Conservation (phyloP, 371 early-diverging fungal species). For the Coemansia sp. region DNA sequence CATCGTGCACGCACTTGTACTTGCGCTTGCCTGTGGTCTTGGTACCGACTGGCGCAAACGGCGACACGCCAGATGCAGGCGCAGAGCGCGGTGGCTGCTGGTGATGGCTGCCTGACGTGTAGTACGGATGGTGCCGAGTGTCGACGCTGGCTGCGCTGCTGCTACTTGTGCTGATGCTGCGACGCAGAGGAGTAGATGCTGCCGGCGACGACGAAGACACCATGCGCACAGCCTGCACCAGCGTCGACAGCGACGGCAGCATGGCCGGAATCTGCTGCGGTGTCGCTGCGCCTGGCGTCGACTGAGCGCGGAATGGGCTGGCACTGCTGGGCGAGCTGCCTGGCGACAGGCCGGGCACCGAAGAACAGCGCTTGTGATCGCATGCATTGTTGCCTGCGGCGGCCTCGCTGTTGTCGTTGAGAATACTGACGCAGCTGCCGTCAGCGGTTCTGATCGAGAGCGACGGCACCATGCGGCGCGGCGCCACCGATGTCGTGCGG, state of each 20-base stretch:
- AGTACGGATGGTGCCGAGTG: slow-evolving; percentile 11
- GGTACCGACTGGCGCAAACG: slow-evolving; percentile 24
- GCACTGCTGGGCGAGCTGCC: slow-evolving; percentile 13
- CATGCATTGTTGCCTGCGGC: not conserved
- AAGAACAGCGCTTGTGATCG: slow-evolving; percentile 36
- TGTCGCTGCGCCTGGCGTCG: slow-evolving; percentile 29
- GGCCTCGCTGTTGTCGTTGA: slow-evolving; percentile 43
- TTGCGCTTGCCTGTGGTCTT: slow-evolving; percentile 42
- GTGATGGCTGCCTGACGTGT: slow-evolving; percentile 2
- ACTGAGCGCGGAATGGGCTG: slow-evolving; percentile 31
- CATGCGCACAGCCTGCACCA: slow-evolving; percentile 39
- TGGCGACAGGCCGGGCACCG: slow-evolving; percentile 28
- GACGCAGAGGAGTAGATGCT: slow-evolving; percentile 7
- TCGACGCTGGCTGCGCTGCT: not conserved
- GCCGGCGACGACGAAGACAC: slow-evolving; percentile 12
- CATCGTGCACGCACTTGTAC: slow-evolving; percentile 37
- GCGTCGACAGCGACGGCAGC: slow-evolving; percentile 43
- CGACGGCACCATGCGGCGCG: slow-evolving; percentile 32
- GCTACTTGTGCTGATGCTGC: slow-evolving; percentile 31
- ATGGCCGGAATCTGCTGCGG: slow-evolving; percentile 19
- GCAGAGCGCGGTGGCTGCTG: slow-evolving; percentile 4
- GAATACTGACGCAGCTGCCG: slow-evolving; percentile 47
- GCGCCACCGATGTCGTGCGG: slow-evolving; percentile 6
- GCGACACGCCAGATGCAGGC: slow-evolving; percentile 1
- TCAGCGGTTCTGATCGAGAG: slow-evolving; percentile 45